These are phyloP conservation scores for Pinus tabuliformis DNA, from an alignment of 75 land plant species.

Conservation along the genomic window DNA sequence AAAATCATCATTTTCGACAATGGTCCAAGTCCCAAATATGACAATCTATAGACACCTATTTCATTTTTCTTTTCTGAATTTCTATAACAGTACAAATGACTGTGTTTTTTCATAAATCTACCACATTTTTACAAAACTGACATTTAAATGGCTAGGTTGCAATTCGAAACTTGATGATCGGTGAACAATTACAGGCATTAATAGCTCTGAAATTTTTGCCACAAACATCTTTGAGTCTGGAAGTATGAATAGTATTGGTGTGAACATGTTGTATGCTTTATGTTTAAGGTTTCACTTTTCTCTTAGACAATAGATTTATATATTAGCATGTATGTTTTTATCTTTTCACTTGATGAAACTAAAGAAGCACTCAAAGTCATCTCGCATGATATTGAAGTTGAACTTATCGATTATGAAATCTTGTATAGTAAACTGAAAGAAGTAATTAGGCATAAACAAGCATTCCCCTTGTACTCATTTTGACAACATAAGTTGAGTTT, in stretches of 20 bases:
- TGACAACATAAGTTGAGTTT: too few species aligned
- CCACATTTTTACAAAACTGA: background rate
- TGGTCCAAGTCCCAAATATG: background rate
- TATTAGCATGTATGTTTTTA: background rate
- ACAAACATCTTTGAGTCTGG: conserved; percentile 70
- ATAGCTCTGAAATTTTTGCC: conserved; percentile 93
- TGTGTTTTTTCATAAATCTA: background rate
- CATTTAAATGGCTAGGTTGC: conserved; percentile 27
- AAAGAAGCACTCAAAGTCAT: background rate
- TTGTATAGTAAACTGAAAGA: background rate
- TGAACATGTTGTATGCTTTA: background rate
- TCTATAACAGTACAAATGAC: background rate
- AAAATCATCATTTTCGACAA: background rate
- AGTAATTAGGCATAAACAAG: too few species aligned
- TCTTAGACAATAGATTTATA: background rate
- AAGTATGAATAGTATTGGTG: conserved; percentile 34
- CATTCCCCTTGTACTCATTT: too few species aligned
- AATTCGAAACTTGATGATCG: conserved; percentile 67
- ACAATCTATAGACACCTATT: background rate
- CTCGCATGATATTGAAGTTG: background rate
- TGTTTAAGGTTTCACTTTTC: background rate
- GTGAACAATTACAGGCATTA: conserved; percentile 71
- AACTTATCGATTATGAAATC: background rate
- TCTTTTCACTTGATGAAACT: background rate
- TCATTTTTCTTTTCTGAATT: background rate